Evolutionary conservation across 352 stramenopile species (phyloP).

Genomic region (Phytophthora pistaciae): DNA sequence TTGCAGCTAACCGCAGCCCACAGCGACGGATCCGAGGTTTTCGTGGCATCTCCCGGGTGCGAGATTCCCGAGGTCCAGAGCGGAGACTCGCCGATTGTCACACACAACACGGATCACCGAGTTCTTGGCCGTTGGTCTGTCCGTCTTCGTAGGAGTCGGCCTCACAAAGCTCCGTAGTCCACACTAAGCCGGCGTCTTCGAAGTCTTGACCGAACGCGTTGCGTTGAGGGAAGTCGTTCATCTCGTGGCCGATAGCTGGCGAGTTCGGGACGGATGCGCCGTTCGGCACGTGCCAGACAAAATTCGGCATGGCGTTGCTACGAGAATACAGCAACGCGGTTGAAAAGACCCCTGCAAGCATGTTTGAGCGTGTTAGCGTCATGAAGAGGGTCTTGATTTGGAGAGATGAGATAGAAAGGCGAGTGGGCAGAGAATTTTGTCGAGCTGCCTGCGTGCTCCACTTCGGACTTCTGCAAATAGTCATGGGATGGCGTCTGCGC

Average conservation of each 20-base stretch:
- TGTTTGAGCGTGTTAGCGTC: background rate
- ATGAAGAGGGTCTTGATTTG: background rate
- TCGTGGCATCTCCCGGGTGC: constrained; percentile 23
- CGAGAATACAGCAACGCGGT: background rate
- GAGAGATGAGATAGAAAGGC: background rate
- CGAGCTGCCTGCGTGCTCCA: no score
- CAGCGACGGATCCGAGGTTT: constrained; percentile 21
- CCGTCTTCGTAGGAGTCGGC: constrained; percentile 73
- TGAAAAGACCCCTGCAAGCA: background rate
- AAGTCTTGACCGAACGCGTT: constrained; percentile 53
- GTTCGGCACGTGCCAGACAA: constrained; percentile 20
- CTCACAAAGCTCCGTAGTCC: constrained; percentile 53
- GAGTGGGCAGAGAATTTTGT: background rate
- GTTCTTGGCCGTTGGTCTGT: constrained; percentile 78
- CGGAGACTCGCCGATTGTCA: constrained; percentile 34
- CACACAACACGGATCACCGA: constrained; percentile 75
- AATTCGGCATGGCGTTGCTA: constrained; percentile 3
- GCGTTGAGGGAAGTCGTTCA: constrained; percentile 4
- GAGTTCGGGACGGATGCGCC: constrained; percentile 22
- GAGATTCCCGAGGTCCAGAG: constrained; percentile 25
- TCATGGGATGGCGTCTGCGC: background rate
- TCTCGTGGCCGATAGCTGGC: constrained; percentile 24
- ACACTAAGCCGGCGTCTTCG: constrained; percentile 21
- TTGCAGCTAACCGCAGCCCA: constrained; percentile 12
- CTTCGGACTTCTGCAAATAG: background rate